phyloP scores from a whole-genome alignment of 2,329 filamentous ascomycete species.

The Cryphonectria japonica region DNA sequence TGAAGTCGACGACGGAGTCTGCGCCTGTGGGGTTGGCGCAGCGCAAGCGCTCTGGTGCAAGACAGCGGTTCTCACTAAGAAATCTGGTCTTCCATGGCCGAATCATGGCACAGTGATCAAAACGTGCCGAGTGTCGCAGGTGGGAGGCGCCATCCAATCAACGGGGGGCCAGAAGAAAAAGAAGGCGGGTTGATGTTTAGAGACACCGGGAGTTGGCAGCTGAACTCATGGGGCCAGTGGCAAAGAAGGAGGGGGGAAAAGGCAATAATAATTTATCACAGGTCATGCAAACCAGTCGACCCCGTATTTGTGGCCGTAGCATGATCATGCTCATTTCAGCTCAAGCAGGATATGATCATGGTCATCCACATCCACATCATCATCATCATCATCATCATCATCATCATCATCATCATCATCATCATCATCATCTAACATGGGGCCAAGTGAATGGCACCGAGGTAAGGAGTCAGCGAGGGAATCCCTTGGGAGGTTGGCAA shows the following conservation, averaged over 20 bases:
- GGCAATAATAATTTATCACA: neutral
- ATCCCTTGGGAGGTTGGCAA: neutral
- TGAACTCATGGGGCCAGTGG: conserved; percentile 13
- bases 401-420: neutral
- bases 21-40: neutral
- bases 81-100: neutral
- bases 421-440: neutral
- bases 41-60: neutral
- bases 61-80: neutral
- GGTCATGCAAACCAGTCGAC: neutral
- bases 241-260: neutral
- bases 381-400: neutral
- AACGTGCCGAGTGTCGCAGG: neutral
- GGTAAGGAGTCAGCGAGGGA: neutral
- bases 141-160: neutral
- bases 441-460: neutral
- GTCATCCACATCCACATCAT: neutral
- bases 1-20: neutral
- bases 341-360: neutral
- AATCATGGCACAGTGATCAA: neutral
- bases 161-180: conserved; percentile 1
- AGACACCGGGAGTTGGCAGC: neutral
- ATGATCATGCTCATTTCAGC: conserved; percentile 1
- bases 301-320: neutral
- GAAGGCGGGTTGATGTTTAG: neutral